Percentiles rank a stretch among this genome's conserved stretches.
Conservation (phyloP, 2,329 filamentous ascomycete genomes). For the Cordyceps fumosorosea region DNA sequence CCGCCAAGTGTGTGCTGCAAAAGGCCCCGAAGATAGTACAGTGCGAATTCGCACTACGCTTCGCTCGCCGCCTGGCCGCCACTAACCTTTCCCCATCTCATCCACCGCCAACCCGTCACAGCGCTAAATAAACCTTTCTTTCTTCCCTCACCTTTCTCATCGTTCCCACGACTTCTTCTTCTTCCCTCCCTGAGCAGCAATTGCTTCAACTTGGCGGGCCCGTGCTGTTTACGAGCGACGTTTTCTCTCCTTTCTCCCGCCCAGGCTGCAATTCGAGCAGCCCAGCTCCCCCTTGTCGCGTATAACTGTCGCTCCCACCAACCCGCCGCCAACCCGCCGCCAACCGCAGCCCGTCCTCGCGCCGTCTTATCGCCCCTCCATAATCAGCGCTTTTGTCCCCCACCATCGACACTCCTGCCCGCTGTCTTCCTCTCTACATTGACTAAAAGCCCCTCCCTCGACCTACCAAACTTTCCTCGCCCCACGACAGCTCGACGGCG, state of each 20-base stretch:
- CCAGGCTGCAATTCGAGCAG: neutral
- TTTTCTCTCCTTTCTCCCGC: neutral
- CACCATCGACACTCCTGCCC: conserved; percentile 5
- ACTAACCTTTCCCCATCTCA: neutral
- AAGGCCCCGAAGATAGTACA: neutral
- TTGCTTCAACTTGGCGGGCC: conserved; percentile 11
- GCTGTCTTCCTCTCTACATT: neutral
- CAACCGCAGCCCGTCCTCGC: neutral
- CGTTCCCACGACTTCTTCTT: neutral
- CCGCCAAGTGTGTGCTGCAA: neutral
- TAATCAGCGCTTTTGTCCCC: conserved; percentile 11
- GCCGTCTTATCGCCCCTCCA: conserved; percentile 13
- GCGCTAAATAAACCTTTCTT: conserved; percentile 5
- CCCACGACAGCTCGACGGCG: conserved; percentile 11
- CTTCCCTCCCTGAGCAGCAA: conserved; percentile 8
- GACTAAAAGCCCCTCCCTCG: neutral
- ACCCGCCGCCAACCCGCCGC: neutral
- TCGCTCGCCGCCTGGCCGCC: neutral
- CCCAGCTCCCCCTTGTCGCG: conserved; percentile 1
- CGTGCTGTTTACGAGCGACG: neutral
- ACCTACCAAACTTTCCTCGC: neutral
- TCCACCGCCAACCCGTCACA: neutral
- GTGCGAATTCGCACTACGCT: conserved; percentile 4
- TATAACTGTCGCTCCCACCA: neutral
- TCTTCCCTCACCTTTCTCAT: neutral